Evolutionary conservation across 2,329 filamentous ascomycete genomes (phyloP).

Genomic region (Trichophyton simii): DNA sequence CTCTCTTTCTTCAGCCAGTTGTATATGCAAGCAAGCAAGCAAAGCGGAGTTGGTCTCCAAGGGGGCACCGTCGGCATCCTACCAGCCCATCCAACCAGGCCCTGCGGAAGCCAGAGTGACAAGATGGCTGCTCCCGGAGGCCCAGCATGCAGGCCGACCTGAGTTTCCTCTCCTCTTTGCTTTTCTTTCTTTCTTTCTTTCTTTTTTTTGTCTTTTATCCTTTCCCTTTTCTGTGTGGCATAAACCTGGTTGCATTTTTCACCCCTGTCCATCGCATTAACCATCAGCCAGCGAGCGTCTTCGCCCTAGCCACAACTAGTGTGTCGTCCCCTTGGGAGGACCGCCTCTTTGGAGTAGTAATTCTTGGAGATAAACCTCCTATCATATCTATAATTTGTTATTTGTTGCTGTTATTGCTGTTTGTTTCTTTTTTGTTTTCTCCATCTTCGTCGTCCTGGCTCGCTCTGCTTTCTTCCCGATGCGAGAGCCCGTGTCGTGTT

Average conservation of each 20-base stretch:
- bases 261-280: neutral
- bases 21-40: no score
- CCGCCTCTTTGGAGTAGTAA: neutral
- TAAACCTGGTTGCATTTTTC: neutral
- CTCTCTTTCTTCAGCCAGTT: no score
- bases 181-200: no score
- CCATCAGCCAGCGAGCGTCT: neutral
- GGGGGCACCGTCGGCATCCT: neutral
- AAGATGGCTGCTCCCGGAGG: no score
- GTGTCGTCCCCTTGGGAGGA: neutral
- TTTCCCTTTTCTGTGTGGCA: neutral
- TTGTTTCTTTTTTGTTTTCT: no score
- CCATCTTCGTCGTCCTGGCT: no score
- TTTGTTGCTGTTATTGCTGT: no score
- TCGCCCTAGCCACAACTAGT: neutral
- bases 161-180: no score
- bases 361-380: neutral
- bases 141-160: no score
- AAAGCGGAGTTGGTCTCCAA: no score
- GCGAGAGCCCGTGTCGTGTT: neutral
- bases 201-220: neutral
- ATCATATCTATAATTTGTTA: neutral
- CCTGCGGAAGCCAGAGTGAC: no score
- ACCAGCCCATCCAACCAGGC: neutral
- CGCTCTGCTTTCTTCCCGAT: no score